Evolutionary conservation across 2,329 filamentous ascomycete genomes (phyloP).

Genomic region (Talaromyces sp.): DNA sequence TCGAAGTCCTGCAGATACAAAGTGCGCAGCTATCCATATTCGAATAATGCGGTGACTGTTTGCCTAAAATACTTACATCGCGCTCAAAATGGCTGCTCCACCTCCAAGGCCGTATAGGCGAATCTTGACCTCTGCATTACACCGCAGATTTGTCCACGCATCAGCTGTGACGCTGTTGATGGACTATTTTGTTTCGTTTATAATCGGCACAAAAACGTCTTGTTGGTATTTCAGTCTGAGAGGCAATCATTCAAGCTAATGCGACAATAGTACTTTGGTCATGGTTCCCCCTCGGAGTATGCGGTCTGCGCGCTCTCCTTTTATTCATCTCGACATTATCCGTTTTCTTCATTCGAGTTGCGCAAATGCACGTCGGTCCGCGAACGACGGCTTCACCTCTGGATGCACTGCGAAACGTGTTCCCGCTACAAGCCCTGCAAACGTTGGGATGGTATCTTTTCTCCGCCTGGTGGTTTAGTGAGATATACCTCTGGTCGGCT

Average conservation of each 20-base stretch:
- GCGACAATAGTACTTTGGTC: constrained; percentile 66
- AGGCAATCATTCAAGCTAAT: neutral
- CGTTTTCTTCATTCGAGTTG: constrained; percentile 81
- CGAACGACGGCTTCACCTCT: constrained; percentile 68
- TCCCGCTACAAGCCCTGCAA: constrained; percentile 61
- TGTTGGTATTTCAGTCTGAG: constrained; percentile 50
- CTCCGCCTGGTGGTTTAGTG: constrained; percentile 75
- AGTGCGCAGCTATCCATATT: neutral
- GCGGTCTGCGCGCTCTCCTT: constrained; percentile 69
- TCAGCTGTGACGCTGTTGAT: constrained; percentile 65
- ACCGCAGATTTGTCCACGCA: constrained; percentile 79
- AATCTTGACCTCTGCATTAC: constrained; percentile 83
- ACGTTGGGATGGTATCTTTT: constrained; percentile 72
- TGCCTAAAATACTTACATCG: constrained; percentile 3
- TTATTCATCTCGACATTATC: constrained; percentile 73
- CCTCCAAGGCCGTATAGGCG: constrained; percentile 66
- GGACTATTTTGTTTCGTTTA: constrained; percentile 69
- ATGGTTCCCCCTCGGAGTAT: constrained; percentile 76
- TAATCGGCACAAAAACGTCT: constrained; percentile 66
- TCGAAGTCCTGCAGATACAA: neutral
- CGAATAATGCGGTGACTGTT: constrained; percentile 12
- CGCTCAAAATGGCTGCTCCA: constrained; percentile 34
- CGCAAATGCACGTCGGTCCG: constrained; percentile 71
- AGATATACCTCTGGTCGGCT: constrained; percentile 74
- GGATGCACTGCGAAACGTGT: constrained; percentile 58